These are phyloP conservation scores for Schizonepeta tenuifolia DNA, from an alignment of 257 asterid genomes.

Conservation along the genomic window DNA sequence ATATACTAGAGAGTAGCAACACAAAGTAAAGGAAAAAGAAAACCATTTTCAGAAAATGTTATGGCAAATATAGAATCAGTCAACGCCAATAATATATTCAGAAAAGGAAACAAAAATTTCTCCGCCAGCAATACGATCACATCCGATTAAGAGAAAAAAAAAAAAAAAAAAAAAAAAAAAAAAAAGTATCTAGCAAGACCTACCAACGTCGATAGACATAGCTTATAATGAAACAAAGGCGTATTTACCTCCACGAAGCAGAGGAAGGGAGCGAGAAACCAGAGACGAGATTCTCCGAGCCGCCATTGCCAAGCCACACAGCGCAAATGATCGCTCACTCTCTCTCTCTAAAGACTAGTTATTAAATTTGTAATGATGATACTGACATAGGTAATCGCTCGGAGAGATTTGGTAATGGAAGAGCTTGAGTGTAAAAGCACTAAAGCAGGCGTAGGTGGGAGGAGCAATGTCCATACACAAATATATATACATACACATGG, in stretches of 20 bases:
- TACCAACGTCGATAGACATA: background rate
- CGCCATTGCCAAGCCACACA: constrained; percentile 52
- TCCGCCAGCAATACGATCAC: background rate
- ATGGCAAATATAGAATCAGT: constrained; percentile 3
- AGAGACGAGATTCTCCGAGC: constrained; percentile 69
- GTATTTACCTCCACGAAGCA: constrained; percentile 47
- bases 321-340: constrained; percentile 1
- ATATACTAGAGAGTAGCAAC: too few species aligned
- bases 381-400: background rate
- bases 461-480: background rate
- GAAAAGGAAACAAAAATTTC: background rate
- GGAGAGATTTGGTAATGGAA: background rate
- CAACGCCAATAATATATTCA: background rate
- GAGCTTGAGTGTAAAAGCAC: background rate
- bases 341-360: background rate
- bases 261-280: constrained; percentile 59
- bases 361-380: background rate
- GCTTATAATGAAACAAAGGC: background rate
- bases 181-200: background rate
- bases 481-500: background rate
- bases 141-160: background rate
- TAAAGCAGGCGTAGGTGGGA: background rate
- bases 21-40: background rate
- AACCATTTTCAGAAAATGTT: constrained; percentile 3
- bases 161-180: background rate